phyloP scores from a whole-genome alignment of 208 protist species.

The Polymyxa betae region DNA sequence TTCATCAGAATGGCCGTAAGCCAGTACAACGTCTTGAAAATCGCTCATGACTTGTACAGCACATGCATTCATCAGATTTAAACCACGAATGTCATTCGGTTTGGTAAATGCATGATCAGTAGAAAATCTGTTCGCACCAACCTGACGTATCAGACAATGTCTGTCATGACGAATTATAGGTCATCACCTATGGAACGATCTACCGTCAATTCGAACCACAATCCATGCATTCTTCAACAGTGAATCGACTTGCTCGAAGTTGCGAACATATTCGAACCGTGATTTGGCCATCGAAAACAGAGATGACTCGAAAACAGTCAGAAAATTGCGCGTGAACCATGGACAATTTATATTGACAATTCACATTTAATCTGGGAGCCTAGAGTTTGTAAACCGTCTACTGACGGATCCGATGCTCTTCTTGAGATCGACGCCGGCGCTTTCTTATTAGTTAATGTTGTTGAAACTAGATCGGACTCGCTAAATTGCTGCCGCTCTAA shows the following conservation, averaged over 20 bases:
- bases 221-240: constrained; percentile 52
- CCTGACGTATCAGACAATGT: no score
- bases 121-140: constrained; percentile 43
- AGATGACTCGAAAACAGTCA: no score
- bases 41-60: constrained; percentile 14
- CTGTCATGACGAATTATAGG: no score
- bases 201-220: constrained; percentile 57
- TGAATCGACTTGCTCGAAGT: not conserved
- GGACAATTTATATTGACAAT: no score
- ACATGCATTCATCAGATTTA: constrained; percentile 42
- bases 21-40: constrained; percentile 50
- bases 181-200: constrained; percentile 43
- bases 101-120: not conserved
- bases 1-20: constrained; percentile 60
- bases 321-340: no score
- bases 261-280: constrained; percentile 39
- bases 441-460: not conserved
- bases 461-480: not conserved
- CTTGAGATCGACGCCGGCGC: no score
- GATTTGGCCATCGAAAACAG: constrained; percentile 52
- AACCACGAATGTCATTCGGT: constrained; percentile 46
- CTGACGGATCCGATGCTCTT: no score
- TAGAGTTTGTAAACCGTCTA: no score
- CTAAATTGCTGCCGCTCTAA: not conserved
- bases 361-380: no score